A percentile compares a stretch with the other conserved stretches of the same genome.
phyloP scores from a whole-genome alignment of 768 basidiomycete genomes.

The Suillus weaverae region DNA sequence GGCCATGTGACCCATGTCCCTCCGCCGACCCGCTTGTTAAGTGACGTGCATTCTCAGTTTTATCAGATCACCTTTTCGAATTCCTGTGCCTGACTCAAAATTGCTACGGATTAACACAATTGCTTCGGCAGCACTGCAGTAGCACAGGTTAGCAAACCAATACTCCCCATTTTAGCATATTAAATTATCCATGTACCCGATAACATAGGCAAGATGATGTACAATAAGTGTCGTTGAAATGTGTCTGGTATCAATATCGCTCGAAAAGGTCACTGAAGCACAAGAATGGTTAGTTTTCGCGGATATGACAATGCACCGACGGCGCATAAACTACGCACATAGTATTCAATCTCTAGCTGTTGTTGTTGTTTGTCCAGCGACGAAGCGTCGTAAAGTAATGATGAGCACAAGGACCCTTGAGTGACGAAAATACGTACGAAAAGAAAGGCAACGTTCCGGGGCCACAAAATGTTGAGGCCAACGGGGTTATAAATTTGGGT shows the following conservation, averaged over 20 bases:
- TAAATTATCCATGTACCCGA: constrained; percentile 2
- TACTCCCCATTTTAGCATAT: background rate
- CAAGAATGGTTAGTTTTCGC: constrained; percentile 1
- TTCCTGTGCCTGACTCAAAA: background rate
- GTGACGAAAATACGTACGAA: constrained; percentile 65
- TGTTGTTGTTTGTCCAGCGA: constrained; percentile 7
- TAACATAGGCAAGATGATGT: background rate
- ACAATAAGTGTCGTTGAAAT: constrained; percentile 4
- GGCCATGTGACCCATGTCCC: background rate
- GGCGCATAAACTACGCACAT: constrained; percentile 50
- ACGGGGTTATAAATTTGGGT: constrained; percentile 74
- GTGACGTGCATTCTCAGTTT: background rate
- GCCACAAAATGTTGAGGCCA: constrained; percentile 88
- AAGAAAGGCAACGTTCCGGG: constrained; percentile 80
- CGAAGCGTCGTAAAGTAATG: background rate
- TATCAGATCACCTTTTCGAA: constrained; percentile 1
- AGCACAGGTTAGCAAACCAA: background rate
- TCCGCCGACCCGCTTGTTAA: background rate
- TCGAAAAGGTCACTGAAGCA: constrained; percentile 2
- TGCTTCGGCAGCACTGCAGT: background rate
- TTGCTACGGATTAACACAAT: background rate
- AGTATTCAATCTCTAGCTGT: constrained; percentile 95
- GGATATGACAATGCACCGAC: constrained; percentile 5
- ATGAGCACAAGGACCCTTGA: background rate
- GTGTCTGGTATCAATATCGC: constrained; percentile 6